These are phyloP conservation scores for Austroboletus festivus DNA, from an alignment of 768 basidiomycete species.

Conservation along the genomic window DNA sequence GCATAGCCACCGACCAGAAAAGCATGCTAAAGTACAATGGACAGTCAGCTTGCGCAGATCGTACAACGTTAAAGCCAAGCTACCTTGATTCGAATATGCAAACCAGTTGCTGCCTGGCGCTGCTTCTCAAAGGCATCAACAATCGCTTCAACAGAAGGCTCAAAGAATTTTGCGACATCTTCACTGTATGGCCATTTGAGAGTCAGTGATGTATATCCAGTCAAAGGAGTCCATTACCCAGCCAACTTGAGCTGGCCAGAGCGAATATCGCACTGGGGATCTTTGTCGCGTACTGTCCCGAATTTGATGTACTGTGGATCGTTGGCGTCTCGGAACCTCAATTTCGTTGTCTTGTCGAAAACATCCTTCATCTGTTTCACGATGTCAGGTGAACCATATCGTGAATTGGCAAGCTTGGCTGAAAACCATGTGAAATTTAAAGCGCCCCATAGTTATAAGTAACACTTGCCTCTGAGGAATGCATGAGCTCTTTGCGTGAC, in stretches of 20 bases:
- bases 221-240: constrained; percentile 27
- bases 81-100: constrained; percentile 28
- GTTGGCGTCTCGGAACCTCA: constrained; percentile 36
- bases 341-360: constrained; percentile 38
- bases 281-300: constrained; percentile 35
- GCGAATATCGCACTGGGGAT: constrained; percentile 33
- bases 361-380: constrained; percentile 30
- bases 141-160: constrained; percentile 39
- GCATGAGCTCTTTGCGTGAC: constrained; percentile 30
- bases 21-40: constrained; percentile 25
- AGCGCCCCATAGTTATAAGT: neutral
- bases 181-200: too few species aligned
- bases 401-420: constrained; percentile 32
- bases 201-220: neutral
- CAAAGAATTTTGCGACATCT: constrained; percentile 40
- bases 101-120: constrained; percentile 11
- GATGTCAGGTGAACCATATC: constrained; percentile 27
- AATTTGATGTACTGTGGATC: constrained; percentile 39
- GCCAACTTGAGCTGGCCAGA: constrained; percentile 36
- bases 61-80: too few species aligned
- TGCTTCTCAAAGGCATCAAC: constrained; percentile 34
- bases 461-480: constrained; percentile 27
- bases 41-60: neutral
- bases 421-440: neutral
- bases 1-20: constrained; percentile 54